These are phyloP conservation scores for Calonectria ilicicola DNA, from an alignment of 2,329 filamentous ascomycete genomes.

Conservation along the genomic window DNA sequence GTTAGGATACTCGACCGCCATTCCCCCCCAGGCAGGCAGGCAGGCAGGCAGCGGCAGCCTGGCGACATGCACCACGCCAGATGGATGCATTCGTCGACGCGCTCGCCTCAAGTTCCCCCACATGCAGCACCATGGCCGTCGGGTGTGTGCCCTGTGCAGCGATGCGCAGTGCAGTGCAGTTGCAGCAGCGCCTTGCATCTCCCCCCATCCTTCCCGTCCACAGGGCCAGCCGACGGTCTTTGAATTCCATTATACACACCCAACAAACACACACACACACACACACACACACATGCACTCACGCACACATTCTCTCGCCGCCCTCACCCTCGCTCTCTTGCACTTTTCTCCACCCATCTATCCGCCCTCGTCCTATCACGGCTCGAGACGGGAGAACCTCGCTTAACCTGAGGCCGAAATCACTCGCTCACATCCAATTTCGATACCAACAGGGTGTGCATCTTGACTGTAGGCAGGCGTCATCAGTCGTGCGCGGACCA, in stretches of 20 bases:
- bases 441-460: background rate
- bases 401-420: constrained; percentile 22
- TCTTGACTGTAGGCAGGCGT: background rate
- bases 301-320: constrained; percentile 9
- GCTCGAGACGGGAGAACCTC: constrained; percentile 12
- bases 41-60: constrained; percentile 13
- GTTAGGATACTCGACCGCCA: background rate
- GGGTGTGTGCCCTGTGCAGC: constrained; percentile 14
- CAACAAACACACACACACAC: background rate
- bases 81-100: background rate
- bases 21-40: background rate
- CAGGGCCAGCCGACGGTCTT: background rate
- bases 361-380: constrained; percentile 11
- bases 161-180: constrained; percentile 8
- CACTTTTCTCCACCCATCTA: background rate
- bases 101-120: constrained; percentile 18
- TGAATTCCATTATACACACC: background rate
- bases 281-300: background rate
- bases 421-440: background rate
- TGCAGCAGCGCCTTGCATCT: constrained; percentile 13
- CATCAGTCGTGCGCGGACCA: constrained; percentile 11
- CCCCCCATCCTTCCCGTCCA: background rate
- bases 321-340: background rate
- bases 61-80: background rate
- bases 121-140: constrained; percentile 13